These are phyloP conservation scores for Gilbertella persicaria DNA, from an alignment of 371 early-diverging fungal genomes.

Conservation along the genomic window DNA sequence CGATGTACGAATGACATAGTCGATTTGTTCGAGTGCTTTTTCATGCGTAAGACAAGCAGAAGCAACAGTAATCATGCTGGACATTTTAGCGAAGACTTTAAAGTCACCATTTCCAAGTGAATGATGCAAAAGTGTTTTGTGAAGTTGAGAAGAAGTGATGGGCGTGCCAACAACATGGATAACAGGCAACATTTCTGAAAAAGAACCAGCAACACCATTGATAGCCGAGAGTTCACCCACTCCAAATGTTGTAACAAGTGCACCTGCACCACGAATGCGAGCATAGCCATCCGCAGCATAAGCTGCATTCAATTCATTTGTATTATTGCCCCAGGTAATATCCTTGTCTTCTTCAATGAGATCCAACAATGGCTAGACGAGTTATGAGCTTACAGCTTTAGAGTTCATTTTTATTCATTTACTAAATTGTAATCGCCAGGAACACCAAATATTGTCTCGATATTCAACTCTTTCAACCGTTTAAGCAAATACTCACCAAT, in stretches of 20 bases:
- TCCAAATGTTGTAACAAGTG: constrained; percentile 57
- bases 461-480: constrained; percentile 44
- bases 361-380: constrained; percentile 27
- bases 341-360: constrained; percentile 38
- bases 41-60: constrained; percentile 29
- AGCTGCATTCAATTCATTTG: constrained; percentile 49
- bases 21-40: constrained; percentile 42
- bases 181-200: constrained; percentile 56
- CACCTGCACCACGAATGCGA: constrained; percentile 34
- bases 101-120: constrained; percentile 59
- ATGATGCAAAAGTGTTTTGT: constrained; percentile 52
- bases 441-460: constrained; percentile 42
- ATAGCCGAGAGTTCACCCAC: constrained; percentile 56
- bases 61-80: constrained; percentile 37
- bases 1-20: constrained; percentile 31
- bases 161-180: constrained; percentile 58
- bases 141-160: constrained; percentile 39
- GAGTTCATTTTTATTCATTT: neutral
- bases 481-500: constrained; percentile 36
- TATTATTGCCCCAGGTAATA: constrained; percentile 40
- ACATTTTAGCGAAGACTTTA: constrained; percentile 42
- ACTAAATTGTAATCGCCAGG: constrained; percentile 54
- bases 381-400: neutral
- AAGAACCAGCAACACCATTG: constrained; percentile 57
- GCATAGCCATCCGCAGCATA: constrained; percentile 62